Percentiles rank a stretch among this genome's conserved stretches.
Evolutionary conservation across 257 asterid species (phyloP).

Genomic region (Ballota nigra): DNA sequence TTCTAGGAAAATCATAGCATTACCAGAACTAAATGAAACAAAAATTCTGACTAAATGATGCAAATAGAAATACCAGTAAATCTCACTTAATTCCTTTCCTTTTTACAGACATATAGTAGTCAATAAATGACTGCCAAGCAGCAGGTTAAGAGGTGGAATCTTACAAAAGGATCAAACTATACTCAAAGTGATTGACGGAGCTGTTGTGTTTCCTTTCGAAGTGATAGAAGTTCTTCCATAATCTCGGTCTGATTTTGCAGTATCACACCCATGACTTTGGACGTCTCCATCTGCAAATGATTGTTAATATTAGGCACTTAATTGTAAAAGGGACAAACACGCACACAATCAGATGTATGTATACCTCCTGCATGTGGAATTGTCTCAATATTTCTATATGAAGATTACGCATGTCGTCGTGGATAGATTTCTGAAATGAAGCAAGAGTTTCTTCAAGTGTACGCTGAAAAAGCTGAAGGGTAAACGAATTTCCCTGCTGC

Average conservation of each 20-base stretch:
- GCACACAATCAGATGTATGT: conserved; percentile 1
- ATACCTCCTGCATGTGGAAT: conserved; percentile 93
- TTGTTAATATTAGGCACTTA: conserved; percentile 21
- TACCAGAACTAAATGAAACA: background rate
- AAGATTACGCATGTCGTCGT: conserved; percentile 91
- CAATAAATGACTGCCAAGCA: conserved; percentile 7
- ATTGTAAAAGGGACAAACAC: background rate
- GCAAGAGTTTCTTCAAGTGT: conserved; percentile 84
- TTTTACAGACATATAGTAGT: background rate
- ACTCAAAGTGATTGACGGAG: conserved; percentile 62
- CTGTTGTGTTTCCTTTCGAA: conserved; percentile 78
- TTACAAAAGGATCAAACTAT: background rate
- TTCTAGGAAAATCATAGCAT: conserved; percentile 11
- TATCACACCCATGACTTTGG: conserved; percentile 50
- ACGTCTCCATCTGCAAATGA: conserved; percentile 66
- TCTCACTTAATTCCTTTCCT: conserved; percentile 2
- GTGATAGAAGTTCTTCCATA: conserved; percentile 71
- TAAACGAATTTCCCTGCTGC: conserved; percentile 77
- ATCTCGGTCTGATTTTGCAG: conserved; percentile 80
- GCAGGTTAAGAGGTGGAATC: background rate
- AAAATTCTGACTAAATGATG: background rate
- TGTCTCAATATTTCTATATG: conserved; percentile 84
- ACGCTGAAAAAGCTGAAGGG: conserved; percentile 92
- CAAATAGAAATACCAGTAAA: background rate
- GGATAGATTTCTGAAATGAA: conserved; percentile 82